Conservation (phyloP, 2,329 filamentous ascomycete genomes). For the Penicillium sp. region DNA sequence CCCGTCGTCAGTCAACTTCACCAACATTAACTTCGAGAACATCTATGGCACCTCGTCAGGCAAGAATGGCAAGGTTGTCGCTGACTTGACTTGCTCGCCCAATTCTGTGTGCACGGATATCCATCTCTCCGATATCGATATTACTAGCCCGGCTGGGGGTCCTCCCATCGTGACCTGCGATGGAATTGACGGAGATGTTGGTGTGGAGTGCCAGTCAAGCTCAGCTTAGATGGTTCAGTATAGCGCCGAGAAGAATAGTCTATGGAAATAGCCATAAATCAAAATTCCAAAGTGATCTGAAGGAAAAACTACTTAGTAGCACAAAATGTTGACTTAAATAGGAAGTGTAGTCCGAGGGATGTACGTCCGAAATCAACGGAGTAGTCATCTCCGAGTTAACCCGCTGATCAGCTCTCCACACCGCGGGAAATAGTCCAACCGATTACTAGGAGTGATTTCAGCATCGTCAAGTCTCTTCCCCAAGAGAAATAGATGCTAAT, state of each 20-base stretch:
- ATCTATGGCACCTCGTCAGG: constrained; percentile 57
- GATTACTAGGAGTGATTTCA: neutral
- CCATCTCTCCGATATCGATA: constrained; percentile 52
- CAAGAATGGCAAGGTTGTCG: constrained; percentile 54
- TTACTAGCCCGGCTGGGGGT: constrained; percentile 50
- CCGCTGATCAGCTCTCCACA: neutral
- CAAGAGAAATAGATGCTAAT: neutral
- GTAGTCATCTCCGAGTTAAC: neutral
- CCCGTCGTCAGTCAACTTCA: constrained; percentile 58
- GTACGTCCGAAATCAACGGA: neutral
- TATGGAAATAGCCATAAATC: neutral
- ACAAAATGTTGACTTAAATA: neutral
- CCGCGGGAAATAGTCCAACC: neutral
- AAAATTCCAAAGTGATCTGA: neutral
- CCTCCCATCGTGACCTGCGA: constrained; percentile 51
- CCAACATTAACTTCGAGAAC: constrained; percentile 58
- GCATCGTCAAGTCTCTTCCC: neutral
- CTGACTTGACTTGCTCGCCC: constrained; percentile 54
- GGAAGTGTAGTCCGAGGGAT: neutral
- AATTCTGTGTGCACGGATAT: constrained; percentile 58
- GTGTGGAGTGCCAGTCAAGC: constrained; percentile 35
- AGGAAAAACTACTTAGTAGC: neutral
- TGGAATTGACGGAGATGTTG: constrained; percentile 42
- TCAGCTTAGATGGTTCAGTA: neutral
- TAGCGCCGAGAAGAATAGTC: neutral